A percentile compares a stretch with the other conserved stretches of the same genome.
Conservation (phyloP, 169 alveolate species). For the Cryptosporidium viatorum region DNA sequence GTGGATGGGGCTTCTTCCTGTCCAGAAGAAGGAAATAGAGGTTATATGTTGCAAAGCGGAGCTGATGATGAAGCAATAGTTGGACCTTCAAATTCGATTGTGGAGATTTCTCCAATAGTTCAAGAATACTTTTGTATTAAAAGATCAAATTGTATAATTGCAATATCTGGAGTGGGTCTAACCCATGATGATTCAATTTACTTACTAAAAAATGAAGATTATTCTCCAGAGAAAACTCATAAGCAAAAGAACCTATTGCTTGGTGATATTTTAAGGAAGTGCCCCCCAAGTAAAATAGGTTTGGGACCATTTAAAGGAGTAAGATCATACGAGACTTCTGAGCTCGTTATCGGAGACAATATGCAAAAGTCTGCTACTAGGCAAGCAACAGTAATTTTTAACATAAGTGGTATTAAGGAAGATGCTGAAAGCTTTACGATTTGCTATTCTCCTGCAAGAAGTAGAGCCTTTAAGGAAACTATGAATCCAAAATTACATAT, state of each 20-base stretch:
- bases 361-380: slow-evolving; percentile 39
- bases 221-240: background rate
- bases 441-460: slow-evolving; percentile 70
- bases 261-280: slow-evolving; percentile 10
- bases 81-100: slow-evolving; percentile 55
- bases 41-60: slow-evolving; percentile 39
- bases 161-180: slow-evolving; percentile 55
- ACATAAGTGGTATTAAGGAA: slow-evolving; percentile 7
- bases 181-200: slow-evolving; percentile 50
- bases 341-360: slow-evolving; percentile 40
- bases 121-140: slow-evolving; percentile 54
- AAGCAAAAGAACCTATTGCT: background rate
- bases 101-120: slow-evolving; percentile 57
- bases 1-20: slow-evolving; percentile 35
- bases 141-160: slow-evolving; percentile 48
- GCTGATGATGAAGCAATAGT: background rate
- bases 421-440: slow-evolving; percentile 12
- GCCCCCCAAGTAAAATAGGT: slow-evolving; percentile 57
- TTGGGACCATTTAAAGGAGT: slow-evolving; percentile 60
- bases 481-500: background rate
- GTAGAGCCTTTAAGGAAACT: slow-evolving; percentile 29
- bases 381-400: slow-evolving; percentile 47
- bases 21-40: slow-evolving; percentile 61
- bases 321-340: slow-evolving; percentile 53
- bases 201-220: background rate